These are phyloP conservation scores for Umbelopsis vinacea DNA, from an alignment of 192 early-diverging fungal genomes.

Conservation along the genomic window DNA sequence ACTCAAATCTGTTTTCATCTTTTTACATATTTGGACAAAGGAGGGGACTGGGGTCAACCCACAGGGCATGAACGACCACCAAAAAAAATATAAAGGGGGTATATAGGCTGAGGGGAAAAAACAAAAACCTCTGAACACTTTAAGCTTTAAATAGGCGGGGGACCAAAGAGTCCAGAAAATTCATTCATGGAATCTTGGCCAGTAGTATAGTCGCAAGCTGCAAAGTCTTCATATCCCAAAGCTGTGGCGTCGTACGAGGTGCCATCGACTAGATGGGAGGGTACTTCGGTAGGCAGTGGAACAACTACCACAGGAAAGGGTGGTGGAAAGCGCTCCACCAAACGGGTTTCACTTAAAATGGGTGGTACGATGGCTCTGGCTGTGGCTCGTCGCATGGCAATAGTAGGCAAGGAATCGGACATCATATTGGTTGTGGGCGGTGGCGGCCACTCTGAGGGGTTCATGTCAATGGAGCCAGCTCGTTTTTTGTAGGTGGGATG, in stretches of 20 bases:
- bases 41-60: too few species aligned
- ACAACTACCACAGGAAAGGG: not conserved
- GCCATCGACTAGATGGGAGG: not conserved
- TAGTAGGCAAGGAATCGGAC: not conserved
- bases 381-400: constrained; percentile 7
- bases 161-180: not conserved
- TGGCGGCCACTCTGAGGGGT: too few species aligned
- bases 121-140: too few species aligned
- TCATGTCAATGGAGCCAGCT: not conserved
- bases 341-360: constrained; percentile 3
- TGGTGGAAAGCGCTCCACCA: not conserved
- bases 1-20: not conserved
- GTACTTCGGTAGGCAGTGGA: not conserved
- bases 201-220: not conserved
- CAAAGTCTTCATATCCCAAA: not conserved
- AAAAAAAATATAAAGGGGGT: too few species aligned
- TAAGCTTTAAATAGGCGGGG: not conserved
- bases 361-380: not conserved
- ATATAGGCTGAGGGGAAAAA: too few species aligned
- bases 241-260: not conserved
- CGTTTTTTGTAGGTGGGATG: not conserved
- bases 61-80: too few species aligned
- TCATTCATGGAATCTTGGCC: constrained; percentile 1
- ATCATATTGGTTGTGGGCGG: too few species aligned
- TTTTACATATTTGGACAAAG: not conserved